These are phyloP conservation scores for Herpotrichia juniperi DNA, from an alignment of 2,329 filamentous ascomycete species.

Conservation along the genomic window DNA sequence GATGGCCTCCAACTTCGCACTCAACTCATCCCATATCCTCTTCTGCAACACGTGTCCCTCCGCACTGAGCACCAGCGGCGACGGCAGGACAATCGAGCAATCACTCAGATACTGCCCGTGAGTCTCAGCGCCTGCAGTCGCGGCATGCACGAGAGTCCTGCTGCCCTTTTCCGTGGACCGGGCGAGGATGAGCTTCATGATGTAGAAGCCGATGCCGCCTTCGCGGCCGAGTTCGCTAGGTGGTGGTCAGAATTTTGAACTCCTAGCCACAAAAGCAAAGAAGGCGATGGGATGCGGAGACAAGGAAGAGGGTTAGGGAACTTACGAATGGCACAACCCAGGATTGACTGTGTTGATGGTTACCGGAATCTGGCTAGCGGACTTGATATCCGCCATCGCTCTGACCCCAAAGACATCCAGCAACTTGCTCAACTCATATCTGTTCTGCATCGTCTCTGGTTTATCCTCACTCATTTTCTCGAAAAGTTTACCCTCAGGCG, in stretches of 20 bases:
- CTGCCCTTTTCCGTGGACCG: conserved; percentile 49
- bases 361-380: conserved; percentile 27
- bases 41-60: conserved; percentile 45
- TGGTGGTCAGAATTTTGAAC: conserved; percentile 1
- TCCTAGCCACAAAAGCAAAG: neutral
- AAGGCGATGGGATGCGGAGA: neutral
- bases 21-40: conserved; percentile 49
- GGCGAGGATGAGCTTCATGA: conserved; percentile 33
- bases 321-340: conserved; percentile 40
- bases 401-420: conserved; percentile 34
- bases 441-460: conserved; percentile 13
- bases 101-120: conserved; percentile 52
- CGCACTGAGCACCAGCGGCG: conserved; percentile 41
- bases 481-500: conserved; percentile 35
- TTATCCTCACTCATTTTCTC: conserved; percentile 25
- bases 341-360: conserved; percentile 42
- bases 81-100: conserved; percentile 32
- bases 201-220: conserved; percentile 3
- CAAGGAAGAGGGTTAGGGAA: neutral
- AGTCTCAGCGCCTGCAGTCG: conserved; percentile 37
- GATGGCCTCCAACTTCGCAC: conserved; percentile 46
- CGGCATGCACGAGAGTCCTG: conserved; percentile 50
- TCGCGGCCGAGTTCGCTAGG: conserved; percentile 30
- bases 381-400: conserved; percentile 25
- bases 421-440: conserved; percentile 40